A percentile compares a stretch with the other conserved stretches of the same genome.
Evolutionary conservation across 306 rosid genomes (phyloP).

Genomic region (Dryas alaskensis): DNA sequence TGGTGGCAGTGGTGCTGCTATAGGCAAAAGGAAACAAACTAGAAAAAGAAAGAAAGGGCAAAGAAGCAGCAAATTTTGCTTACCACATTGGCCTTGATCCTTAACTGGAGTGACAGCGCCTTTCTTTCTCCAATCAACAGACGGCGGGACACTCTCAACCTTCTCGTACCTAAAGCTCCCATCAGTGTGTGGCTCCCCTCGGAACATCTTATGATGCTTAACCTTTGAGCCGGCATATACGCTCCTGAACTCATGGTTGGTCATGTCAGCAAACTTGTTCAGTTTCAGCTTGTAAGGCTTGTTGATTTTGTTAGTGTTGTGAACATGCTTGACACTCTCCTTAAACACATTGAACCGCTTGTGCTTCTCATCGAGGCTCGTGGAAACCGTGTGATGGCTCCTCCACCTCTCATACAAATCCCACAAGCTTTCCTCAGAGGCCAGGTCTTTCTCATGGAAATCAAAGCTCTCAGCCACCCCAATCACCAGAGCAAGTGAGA

Average conservation of each 20-base stretch:
- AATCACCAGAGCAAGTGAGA: conserved; percentile 32
- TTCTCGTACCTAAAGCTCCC: conserved; percentile 32
- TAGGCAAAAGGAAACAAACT: no score
- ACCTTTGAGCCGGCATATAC: conserved; percentile 39
- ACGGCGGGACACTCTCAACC: conserved; percentile 27
- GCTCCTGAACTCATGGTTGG: conserved; percentile 45
- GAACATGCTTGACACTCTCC: conserved; percentile 44
- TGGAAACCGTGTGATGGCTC: conserved; percentile 44
- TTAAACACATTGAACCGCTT: conserved; percentile 56
- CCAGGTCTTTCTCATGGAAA: conserved; percentile 46
- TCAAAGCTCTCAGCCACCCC: conserved; percentile 46
- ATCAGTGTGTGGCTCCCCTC: neutral
- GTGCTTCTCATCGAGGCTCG: conserved; percentile 35
- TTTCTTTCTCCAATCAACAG: conserved; percentile 53
- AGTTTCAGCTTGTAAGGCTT: conserved; percentile 53
- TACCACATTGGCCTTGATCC: conserved; percentile 55
- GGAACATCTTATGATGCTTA: conserved; percentile 38
- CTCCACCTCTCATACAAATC: conserved; percentile 55
- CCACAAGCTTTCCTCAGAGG: conserved; percentile 44
- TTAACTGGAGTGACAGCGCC: conserved; percentile 49
- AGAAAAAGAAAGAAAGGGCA: neutral
- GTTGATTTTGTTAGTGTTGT: conserved; percentile 39
- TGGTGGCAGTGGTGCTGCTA: neutral
- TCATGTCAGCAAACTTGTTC: conserved; percentile 60
- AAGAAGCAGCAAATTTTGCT: neutral